A percentile compares a stretch with the other conserved stretches of the same genome.
phyloP scores from a whole-genome alignment of 169 alveolate species.

The Babesia sp. region DNA sequence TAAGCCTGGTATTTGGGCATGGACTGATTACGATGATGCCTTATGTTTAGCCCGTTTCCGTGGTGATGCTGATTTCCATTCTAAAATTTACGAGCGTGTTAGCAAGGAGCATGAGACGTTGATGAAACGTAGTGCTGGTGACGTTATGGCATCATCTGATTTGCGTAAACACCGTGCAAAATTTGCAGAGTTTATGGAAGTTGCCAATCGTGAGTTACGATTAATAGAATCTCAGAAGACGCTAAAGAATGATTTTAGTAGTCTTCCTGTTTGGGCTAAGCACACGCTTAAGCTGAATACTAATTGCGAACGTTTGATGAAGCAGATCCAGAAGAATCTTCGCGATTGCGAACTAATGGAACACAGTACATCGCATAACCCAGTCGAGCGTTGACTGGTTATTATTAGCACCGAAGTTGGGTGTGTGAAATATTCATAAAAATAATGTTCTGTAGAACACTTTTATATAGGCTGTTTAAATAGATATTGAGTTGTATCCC shows the following conservation, averaged over 20 bases:
- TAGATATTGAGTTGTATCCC: too few species aligned
- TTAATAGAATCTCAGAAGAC: not conserved
- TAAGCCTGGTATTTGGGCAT: constrained; percentile 68
- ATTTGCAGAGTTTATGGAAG: constrained; percentile 26
- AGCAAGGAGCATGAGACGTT: constrained; percentile 15
- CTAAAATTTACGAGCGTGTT: constrained; percentile 28
- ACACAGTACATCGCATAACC: constrained; percentile 19
- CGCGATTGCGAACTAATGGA: constrained; percentile 49
- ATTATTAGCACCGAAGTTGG: not conserved
- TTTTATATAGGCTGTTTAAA: too few species aligned
- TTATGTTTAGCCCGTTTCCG: constrained; percentile 50
- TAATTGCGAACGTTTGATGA: constrained; percentile 41
- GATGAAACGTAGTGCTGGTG: constrained; percentile 20
- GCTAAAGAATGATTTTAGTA: constrained; percentile 45
- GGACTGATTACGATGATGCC: constrained; percentile 64
- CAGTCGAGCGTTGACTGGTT: not conserved
- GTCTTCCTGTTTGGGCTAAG: constrained; percentile 57
- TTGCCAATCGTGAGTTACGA: constrained; percentile 20
- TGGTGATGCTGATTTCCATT: constrained; percentile 34
- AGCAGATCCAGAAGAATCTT: constrained; percentile 33
- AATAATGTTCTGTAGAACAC: too few species aligned
- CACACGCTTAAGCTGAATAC: constrained; percentile 44
- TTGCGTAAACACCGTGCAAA: constrained; percentile 50
- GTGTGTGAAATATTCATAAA: not conserved
- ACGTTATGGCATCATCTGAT: constrained; percentile 30